Conservation (phyloP, 805 yeast genomes). For the Candida gorgasii region DNA sequence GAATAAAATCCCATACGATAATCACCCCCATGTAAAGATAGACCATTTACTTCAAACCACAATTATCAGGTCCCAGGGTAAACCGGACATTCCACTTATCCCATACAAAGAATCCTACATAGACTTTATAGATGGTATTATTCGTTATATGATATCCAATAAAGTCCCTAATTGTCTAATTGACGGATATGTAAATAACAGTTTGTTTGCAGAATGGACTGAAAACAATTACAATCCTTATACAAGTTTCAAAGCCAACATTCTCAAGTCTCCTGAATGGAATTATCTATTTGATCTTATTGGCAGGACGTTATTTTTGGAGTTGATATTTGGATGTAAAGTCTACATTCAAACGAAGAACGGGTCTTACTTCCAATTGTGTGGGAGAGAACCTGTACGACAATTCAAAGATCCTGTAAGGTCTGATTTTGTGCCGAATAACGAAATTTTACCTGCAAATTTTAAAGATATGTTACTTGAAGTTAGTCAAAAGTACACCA, state of each 20-base stretch:
- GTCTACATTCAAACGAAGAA: constrained; percentile 23
- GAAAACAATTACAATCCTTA: constrained; percentile 33
- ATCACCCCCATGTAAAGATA: background rate
- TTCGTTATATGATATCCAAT: constrained; percentile 29
- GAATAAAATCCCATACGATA: background rate
- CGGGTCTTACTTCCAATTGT: constrained; percentile 11
- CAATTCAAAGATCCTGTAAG: background rate
- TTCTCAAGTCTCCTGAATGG: constrained; percentile 49
- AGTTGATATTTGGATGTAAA: constrained; percentile 36
- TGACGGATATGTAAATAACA: constrained; percentile 44
- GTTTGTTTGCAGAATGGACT: constrained; percentile 27
- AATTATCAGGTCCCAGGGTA: background rate
- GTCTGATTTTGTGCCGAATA: constrained; percentile 3
- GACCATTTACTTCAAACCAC: background rate
- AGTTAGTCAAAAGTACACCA: background rate
- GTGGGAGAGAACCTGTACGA: constrained; percentile 11
- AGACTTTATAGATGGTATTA: constrained; percentile 44
- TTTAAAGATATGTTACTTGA: background rate
- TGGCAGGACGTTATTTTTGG: constrained; percentile 41
- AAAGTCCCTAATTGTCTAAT: constrained; percentile 39
- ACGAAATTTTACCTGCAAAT: constrained; percentile 11
- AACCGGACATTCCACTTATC: background rate
- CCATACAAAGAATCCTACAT: constrained; percentile 15
- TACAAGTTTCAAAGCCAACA: constrained; percentile 32
- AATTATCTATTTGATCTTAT: constrained; percentile 36